phyloP scores from a whole-genome alignment of 169 alveolate genomes.

The Prorocentrum cordatum region DNA sequence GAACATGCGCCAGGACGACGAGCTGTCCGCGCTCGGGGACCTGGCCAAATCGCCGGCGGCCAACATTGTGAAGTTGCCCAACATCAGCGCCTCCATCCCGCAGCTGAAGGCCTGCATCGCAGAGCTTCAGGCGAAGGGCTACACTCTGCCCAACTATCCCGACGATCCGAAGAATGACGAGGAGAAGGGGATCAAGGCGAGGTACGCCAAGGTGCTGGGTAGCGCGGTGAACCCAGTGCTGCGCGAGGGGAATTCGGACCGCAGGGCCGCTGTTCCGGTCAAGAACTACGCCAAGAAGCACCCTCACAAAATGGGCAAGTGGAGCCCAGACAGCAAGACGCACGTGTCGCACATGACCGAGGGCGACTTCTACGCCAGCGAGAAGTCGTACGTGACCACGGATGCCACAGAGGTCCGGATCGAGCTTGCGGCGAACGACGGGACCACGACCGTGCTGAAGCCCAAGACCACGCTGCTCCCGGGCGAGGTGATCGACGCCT shows the following conservation, averaged over 20 bases:
- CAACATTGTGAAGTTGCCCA: conserved; percentile 24
- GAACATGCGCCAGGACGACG: too few relatives aligned
- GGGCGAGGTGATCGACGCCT: conserved; percentile 26
- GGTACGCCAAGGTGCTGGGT: conserved; percentile 9
- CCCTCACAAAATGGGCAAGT: conserved; percentile 26
- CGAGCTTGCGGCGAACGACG: neutral
- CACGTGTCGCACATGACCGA: conserved; percentile 1
- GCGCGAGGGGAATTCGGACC: conserved; percentile 23
- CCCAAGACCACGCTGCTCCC: neutral
- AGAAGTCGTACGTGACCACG: neutral
- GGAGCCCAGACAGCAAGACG: neutral
- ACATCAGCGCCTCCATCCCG: neutral
- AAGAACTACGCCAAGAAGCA: conserved; percentile 19
- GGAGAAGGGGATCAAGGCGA: conserved; percentile 3
- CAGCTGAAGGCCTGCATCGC: neutral
- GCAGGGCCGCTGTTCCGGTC: conserved; percentile 3
- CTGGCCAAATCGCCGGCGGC: conserved; percentile 3
- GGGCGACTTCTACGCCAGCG: conserved; percentile 11
- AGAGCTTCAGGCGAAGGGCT: conserved; percentile 6
- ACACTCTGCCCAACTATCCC: neutral
- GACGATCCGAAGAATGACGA: conserved; percentile 1
- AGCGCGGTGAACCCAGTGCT: conserved; percentile 34
- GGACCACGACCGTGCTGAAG: conserved; percentile 2
- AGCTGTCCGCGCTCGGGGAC: neutral
- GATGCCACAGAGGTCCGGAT: conserved; percentile 5